Evolutionary conservation across 495 filamentous ascomycete species (phyloP).

Genomic region (Friedmanniomyces endolithicus): DNA sequence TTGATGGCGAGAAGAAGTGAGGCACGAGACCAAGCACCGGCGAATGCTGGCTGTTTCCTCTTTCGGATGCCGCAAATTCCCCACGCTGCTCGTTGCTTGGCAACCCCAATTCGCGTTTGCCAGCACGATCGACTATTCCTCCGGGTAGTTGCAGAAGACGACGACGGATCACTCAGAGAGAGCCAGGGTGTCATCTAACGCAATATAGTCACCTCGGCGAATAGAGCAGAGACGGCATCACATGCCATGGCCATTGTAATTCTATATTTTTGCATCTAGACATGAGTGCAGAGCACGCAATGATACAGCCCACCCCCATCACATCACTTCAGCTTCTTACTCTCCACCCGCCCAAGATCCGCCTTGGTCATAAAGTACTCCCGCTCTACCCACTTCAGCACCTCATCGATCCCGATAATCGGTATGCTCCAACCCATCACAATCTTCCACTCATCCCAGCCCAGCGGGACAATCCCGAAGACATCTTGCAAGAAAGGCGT

Average conservation of each 20-base stretch:
- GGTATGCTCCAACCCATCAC: constrained; percentile 80
- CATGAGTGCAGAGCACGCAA: neutral
- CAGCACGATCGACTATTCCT: no score
- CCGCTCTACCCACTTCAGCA: constrained; percentile 72
- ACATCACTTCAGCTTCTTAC: constrained; percentile 12
- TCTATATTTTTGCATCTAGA: constrained; percentile 1
- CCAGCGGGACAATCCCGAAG: constrained; percentile 83
- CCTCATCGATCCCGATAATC: constrained; percentile 89
- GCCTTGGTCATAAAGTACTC: constrained; percentile 33
- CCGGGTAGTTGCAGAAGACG: no score
- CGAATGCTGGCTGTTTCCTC: no score
- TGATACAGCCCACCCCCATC: neutral
- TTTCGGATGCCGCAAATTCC: no score
- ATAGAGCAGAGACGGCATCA: no score
- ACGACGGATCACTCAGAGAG: no score
- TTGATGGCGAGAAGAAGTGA: neutral
- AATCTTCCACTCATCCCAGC: constrained; percentile 85
- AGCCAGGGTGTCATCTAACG: no score
- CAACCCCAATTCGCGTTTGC: no score
- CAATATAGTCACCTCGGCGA: no score
- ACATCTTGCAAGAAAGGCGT: constrained; percentile 76
- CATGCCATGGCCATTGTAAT: neutral
- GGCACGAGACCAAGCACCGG: no score
- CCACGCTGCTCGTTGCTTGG: no score
- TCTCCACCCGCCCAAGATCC: constrained; percentile 5